Conservation (phyloP, 164 flowering plant genomes). For the Chimonanthus praecox region DNA sequence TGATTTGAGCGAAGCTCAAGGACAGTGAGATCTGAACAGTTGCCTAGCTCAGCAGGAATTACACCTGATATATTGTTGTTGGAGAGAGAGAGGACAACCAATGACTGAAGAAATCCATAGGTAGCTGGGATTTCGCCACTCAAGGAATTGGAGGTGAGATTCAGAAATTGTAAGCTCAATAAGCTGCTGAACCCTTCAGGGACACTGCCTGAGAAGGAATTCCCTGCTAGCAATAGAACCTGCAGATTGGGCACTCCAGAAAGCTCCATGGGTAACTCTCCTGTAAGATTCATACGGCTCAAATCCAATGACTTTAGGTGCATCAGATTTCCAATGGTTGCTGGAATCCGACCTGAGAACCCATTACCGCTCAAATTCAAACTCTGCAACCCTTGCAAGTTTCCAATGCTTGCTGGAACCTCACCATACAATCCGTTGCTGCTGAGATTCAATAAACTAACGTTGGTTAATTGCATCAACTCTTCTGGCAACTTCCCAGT, state of each 20-base stretch:
- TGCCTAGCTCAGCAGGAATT: conserved; percentile 54
- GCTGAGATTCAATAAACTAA: conserved; percentile 45
- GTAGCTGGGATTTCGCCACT: conserved; percentile 50
- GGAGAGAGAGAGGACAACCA: conserved; percentile 47
- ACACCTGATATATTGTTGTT: conserved; percentile 33
- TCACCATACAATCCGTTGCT: conserved; percentile 44
- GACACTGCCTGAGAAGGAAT: conserved; percentile 44
- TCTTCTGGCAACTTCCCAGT: conserved; percentile 46
- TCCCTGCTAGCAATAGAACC: conserved; percentile 49
- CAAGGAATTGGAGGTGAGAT: conserved; percentile 49
- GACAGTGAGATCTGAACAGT: conserved; percentile 44
- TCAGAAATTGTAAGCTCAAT: conserved; percentile 36
- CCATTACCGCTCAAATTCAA: conserved; percentile 56
- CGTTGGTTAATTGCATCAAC: conserved; percentile 38
- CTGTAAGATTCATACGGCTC: conserved; percentile 53
- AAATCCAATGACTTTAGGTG: conserved; percentile 50
- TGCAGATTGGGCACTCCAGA: conserved; percentile 67
- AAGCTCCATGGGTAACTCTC: conserved; percentile 57
- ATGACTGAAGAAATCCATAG: conserved; percentile 44
- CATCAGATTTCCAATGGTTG: conserved; percentile 44
- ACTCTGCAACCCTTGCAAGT: conserved; percentile 29
- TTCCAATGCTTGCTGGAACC: conserved; percentile 33
- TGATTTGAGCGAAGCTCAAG: conserved; percentile 45
- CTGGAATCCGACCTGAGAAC: conserved; percentile 54
- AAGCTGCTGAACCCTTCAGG: conserved; percentile 80